phyloP scores from a whole-genome alignment of 306 rosid species.

The Cicer arietinum region DNA sequence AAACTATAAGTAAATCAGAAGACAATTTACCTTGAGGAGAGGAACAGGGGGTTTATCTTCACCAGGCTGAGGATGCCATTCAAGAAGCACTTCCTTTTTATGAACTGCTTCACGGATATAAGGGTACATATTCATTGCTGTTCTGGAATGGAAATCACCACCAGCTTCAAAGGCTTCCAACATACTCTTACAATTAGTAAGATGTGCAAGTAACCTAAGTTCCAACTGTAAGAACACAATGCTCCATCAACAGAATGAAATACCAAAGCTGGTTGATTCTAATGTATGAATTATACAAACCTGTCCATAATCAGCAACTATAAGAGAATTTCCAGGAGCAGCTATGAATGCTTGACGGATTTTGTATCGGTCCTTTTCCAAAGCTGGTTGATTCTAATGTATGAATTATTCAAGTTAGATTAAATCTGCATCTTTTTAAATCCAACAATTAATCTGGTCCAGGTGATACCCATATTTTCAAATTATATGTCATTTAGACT shows the following conservation, averaged over 20 bases:
- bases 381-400: slow-evolving; percentile 94
- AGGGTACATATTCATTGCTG: slow-evolving; percentile 98
- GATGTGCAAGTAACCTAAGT: slow-evolving; percentile 99
- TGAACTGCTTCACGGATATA: slow-evolving; percentile 86
- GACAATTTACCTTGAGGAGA: slow-evolving; percentile 76
- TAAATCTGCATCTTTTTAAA: slow-evolving; percentile 17
- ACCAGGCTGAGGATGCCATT: slow-evolving; percentile 98
- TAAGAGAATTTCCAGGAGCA: slow-evolving; percentile 89
- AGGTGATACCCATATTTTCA: slow-evolving; percentile 11
- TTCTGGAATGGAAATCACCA: slow-evolving; percentile 98
- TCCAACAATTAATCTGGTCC: slow-evolving; percentile 26
- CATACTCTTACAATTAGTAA: slow-evolving; percentile 92
- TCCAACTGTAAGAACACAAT: slow-evolving; percentile 72
- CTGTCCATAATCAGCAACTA: slow-evolving; percentile 99
- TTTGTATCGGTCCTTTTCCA: slow-evolving; percentile 97
- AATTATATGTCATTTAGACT: slow-evolving; percentile 12
- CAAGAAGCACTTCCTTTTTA: slow-evolving; percentile 77
- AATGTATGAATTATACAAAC: slow-evolving; percentile 56
- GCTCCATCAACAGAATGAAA: slow-evolving; percentile 48
- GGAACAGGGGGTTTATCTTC: slow-evolving; percentile 98
- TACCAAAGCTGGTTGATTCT: slow-evolving; percentile 92
- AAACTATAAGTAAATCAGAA: slow-evolving; percentile 15
- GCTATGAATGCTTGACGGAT: slow-evolving; percentile 97
- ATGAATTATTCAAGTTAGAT: slow-evolving; percentile 40
- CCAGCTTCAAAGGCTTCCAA: slow-evolving; percentile 95